phyloP scores from a whole-genome alignment of 352 stramenopile genomes.

The Pythium aristosporum region DNA sequence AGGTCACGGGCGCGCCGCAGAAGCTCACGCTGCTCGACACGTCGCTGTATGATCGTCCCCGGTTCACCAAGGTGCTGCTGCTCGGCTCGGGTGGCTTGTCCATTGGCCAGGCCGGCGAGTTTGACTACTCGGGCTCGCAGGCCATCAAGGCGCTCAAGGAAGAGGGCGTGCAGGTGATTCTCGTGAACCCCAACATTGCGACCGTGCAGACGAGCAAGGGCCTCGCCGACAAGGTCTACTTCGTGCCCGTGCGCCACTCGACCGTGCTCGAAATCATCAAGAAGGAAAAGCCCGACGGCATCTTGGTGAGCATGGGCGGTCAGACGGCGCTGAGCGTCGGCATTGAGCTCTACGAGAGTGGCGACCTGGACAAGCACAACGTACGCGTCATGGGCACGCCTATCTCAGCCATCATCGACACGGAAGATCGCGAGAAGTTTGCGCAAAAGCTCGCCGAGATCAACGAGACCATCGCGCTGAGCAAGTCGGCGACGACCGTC shows the following conservation, averaged over 20 bases:
- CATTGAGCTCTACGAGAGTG: constrained; percentile 94
- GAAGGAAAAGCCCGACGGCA: constrained; percentile 97
- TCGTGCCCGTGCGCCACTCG: constrained; percentile 84
- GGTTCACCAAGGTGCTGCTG: constrained; percentile 87
- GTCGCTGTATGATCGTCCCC: constrained; percentile 44
- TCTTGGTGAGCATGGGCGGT: constrained; percentile 98
- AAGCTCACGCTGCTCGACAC: constrained; percentile 84
- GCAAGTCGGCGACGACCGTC: constrained; percentile 88
- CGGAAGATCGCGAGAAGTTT: constrained; percentile 99
- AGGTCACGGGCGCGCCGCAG: constrained; percentile 35
- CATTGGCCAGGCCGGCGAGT: constrained; percentile 95
- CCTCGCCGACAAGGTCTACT: constrained; percentile 92
- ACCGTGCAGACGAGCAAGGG: constrained; percentile 92
- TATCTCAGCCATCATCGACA: constrained; percentile 96
- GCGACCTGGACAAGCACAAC: constrained; percentile 93
- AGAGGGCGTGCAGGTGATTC: constrained; percentile 87
- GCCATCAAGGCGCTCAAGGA: constrained; percentile 96
- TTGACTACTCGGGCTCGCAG: constrained; percentile 95
- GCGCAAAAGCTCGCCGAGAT: constrained; percentile 93
- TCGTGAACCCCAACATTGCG: constrained; percentile 97
- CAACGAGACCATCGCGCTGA: constrained; percentile 29
- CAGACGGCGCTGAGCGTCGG: constrained; percentile 98
- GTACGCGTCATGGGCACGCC: constrained; percentile 96
- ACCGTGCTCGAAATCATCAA: constrained; percentile 93
- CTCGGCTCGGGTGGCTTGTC: constrained; percentile 92